A percentile compares a stretch with the other conserved stretches of the same genome.
phyloP scores from a whole-genome alignment of 768 basidiomycete genomes.

The Symmetrospora coprosmae region DNA sequence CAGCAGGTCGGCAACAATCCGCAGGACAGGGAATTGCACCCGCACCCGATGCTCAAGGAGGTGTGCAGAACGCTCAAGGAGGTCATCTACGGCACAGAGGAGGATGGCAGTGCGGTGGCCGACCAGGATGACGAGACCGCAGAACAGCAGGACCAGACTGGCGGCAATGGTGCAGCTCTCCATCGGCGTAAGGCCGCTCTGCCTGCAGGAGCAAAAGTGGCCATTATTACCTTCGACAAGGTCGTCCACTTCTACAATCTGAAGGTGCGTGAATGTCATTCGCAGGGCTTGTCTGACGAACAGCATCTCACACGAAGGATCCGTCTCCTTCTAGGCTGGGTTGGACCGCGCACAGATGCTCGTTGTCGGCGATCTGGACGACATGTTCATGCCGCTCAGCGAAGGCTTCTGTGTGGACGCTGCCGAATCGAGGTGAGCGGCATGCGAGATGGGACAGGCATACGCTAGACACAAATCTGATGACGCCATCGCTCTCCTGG shows the following conservation, averaged over 20 bases:
- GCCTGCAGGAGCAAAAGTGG: constrained; percentile 41
- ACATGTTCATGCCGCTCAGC: constrained; percentile 68
- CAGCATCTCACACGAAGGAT: neutral
- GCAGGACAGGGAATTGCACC: constrained; percentile 2
- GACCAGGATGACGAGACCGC: constrained; percentile 32
- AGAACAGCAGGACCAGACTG: constrained; percentile 24
- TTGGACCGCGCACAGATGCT: constrained; percentile 50
- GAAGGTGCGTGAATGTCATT: constrained; percentile 42
- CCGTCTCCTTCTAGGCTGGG: constrained; percentile 38
- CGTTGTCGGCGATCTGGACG: constrained; percentile 77
- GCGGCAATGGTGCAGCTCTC: constrained; percentile 26
- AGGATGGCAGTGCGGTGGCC: too few species aligned
- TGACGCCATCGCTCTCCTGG: constrained; percentile 13
- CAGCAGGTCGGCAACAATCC: neutral
- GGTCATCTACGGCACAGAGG: constrained; percentile 50
- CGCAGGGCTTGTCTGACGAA: neutral
- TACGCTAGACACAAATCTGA: neutral
- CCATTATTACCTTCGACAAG: constrained; percentile 67
- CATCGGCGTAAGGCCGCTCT: constrained; percentile 14
- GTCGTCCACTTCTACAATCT: constrained; percentile 78
- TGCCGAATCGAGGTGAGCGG: constrained; percentile 50
- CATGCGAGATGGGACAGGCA: neutral
- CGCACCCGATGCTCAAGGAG: constrained; percentile 44
- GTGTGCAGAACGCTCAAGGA: constrained; percentile 52
- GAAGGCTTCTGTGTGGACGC: constrained; percentile 66